Evolutionary conservation across 129 eudicot species (phyloP).

Genomic region (Lactuca sativa): DNA sequence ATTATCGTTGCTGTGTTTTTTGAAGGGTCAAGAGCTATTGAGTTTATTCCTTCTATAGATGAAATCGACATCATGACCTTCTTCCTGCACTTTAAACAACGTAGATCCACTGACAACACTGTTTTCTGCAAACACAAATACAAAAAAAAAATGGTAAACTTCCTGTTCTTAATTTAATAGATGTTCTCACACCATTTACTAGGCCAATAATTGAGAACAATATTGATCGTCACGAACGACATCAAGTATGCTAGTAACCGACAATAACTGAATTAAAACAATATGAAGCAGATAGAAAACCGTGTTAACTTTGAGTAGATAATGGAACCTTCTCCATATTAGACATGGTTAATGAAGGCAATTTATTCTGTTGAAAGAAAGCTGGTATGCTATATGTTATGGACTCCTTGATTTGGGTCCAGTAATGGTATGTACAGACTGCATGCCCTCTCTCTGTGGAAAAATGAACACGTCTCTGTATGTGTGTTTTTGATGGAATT

Average conservation of each 20-base stretch:
- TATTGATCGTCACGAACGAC: background rate
- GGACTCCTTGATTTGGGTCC: constrained; percentile 20
- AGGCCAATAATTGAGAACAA: constrained; percentile 10
- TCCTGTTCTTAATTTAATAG: background rate
- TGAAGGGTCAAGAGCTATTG: constrained; percentile 53
- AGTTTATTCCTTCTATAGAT: constrained; percentile 45
- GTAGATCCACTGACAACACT: constrained; percentile 60
- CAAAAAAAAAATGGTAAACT: background rate
- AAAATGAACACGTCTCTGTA: background rate
- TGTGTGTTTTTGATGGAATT: constrained; percentile 5
- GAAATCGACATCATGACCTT: constrained; percentile 56
- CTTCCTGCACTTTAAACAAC: constrained; percentile 56
- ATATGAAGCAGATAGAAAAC: constrained; percentile 1
- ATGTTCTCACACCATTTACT: constrained; percentile 16
- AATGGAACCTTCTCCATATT: constrained; percentile 39
- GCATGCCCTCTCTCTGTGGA: background rate
- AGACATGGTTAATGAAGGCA: constrained; percentile 26
- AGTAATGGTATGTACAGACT: constrained; percentile 23
- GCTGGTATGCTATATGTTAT: constrained; percentile 16
- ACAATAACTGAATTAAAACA: constrained; percentile 1
- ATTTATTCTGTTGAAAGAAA: constrained; percentile 7
- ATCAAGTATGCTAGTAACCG: background rate
- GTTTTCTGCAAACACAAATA: constrained; percentile 52
- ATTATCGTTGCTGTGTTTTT: constrained; percentile 52
- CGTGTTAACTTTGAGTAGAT: constrained; percentile 19